Evolutionary conservation across 2,329 filamentous ascomycete genomes (phyloP).

Genomic region (Clathrospora elynae): DNA sequence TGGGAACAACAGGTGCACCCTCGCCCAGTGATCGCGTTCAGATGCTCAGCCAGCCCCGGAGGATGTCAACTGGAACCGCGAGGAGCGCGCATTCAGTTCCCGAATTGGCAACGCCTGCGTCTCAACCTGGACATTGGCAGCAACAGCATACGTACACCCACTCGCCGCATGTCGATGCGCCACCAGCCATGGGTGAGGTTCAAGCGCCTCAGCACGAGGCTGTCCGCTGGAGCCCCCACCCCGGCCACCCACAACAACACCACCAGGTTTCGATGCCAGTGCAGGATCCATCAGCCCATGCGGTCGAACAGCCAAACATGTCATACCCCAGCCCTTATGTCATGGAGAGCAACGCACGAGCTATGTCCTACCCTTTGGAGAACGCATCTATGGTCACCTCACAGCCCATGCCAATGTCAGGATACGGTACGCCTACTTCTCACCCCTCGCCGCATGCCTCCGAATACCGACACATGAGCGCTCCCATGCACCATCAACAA

Average conservation of each 20-base stretch:
- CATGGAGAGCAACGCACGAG: conserved; percentile 45
- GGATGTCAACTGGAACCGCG: conserved; percentile 46
- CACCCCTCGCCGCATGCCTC: conserved; percentile 45
- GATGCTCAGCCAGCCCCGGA: conserved; percentile 47
- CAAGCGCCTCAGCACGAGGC: conserved; percentile 34
- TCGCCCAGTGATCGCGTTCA: conserved; percentile 49
- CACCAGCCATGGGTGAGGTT: conserved; percentile 38
- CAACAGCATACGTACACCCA: conserved; percentile 42
- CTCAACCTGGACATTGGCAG: conserved; percentile 47
- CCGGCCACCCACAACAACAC: conserved; percentile 39
- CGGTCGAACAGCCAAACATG: conserved; percentile 36
- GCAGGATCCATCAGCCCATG: conserved; percentile 39
- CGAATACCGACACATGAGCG: conserved; percentile 47
- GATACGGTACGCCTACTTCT: conserved; percentile 46
- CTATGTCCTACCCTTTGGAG: conserved; percentile 50
- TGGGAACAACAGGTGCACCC: conserved; percentile 35
- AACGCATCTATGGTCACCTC: conserved; percentile 44
- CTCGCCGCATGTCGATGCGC: conserved; percentile 44
- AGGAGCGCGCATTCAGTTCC: conserved; percentile 46
- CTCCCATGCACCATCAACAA: conserved; percentile 44
- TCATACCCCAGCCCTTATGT: conserved; percentile 46
- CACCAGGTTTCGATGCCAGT: conserved; percentile 43
- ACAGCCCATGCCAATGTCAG: conserved; percentile 46
- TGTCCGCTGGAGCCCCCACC: conserved; percentile 44
- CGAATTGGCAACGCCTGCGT: conserved; percentile 45